Base-by-base conservation (phyloP, 805 yeast species). In the Cyberlindnera bimundalis region DNA sequence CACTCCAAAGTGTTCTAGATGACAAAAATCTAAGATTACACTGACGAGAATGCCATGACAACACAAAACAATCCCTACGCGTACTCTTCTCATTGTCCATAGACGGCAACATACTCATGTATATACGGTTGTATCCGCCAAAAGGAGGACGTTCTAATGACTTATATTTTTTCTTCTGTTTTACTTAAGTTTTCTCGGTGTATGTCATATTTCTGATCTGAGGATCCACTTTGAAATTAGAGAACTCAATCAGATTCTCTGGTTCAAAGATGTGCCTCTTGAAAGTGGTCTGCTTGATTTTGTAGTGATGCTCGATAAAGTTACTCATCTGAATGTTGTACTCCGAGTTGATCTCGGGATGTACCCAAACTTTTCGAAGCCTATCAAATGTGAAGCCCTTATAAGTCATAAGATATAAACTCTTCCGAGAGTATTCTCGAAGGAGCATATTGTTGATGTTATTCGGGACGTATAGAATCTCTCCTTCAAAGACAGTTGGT, bases 401-500 rank as follows among this genome's bases (percentile, higher is more conserved):
- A 58, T 64, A 61, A 2, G 58, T 57, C n/a, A 53, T 50, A 25
- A 70, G 38, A 4, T 69, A 63, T 2, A 68, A 58, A 35, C 68
- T 61, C 24, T 41, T 47, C 11, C 53, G 40, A 1, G 57, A 46
- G 45, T 81, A 81, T 53, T 81, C 88, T 17, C 67, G 65, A 9
- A 59, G 58, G 24, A 81, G 60, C 6, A 73, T 59, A 3, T 60
- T 55, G 17, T 68, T 53, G 52, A 62, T 72, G 33, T 70, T 65
- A 31, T 65, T 58, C 1, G 88, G 88, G 8, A 81, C 64, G 44
- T 77, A 70, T 3, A 79, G 73, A 18, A 76, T 69, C 23, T 76
- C 76, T 8, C 82, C 81, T 55, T 83, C 88, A 50, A 76, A 75
- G 35, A 66, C 55, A 0, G 84, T 68, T 15, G 69, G 56, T 5